A percentile compares a stretch with the other conserved stretches of the same genome.
Evolutionary conservation across 2,329 filamentous ascomycete species (phyloP).

Genomic region (Diaporthe capsici): DNA sequence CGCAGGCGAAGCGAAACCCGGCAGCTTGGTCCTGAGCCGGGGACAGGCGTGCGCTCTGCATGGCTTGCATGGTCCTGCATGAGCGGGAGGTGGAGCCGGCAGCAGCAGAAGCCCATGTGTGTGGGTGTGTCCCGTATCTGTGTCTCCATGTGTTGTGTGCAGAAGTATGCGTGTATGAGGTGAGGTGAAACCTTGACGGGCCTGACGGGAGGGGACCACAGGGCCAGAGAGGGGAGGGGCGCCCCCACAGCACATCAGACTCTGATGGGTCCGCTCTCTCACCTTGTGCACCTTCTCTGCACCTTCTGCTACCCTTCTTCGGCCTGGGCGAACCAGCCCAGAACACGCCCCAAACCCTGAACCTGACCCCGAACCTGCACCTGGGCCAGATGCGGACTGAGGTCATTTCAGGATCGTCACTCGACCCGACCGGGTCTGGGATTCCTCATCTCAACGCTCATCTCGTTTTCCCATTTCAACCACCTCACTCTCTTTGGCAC

Average conservation of each 20-base stretch:
- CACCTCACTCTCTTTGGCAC: background rate
- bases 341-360: background rate
- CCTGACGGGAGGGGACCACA: constrained; percentile 15
- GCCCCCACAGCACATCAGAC: constrained; percentile 23
- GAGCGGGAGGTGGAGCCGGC: constrained; percentile 35
- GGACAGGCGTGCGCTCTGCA: constrained; percentile 8
- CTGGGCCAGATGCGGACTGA: constrained; percentile 14
- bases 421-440: constrained; percentile 7
- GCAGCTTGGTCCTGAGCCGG: constrained; percentile 31
- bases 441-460: constrained; percentile 31
- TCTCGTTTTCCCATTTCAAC: constrained; percentile 32
- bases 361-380: constrained; percentile 1
- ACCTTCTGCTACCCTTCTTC: background rate
- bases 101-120: background rate
- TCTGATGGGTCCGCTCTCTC: background rate
- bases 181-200: constrained; percentile 28
- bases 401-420: constrained; percentile 35
- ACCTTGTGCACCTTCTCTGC: background rate
- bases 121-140: background rate
- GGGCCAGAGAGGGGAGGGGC: background rate
- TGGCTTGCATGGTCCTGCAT: constrained; percentile 20
- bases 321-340: constrained; percentile 25
- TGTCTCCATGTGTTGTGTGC: background rate
- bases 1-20: background rate
- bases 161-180: background rate